Evolutionary conservation across 2,329 filamentous ascomycete genomes (phyloP).

Genomic region (Trichoderma koningiopsis): DNA sequence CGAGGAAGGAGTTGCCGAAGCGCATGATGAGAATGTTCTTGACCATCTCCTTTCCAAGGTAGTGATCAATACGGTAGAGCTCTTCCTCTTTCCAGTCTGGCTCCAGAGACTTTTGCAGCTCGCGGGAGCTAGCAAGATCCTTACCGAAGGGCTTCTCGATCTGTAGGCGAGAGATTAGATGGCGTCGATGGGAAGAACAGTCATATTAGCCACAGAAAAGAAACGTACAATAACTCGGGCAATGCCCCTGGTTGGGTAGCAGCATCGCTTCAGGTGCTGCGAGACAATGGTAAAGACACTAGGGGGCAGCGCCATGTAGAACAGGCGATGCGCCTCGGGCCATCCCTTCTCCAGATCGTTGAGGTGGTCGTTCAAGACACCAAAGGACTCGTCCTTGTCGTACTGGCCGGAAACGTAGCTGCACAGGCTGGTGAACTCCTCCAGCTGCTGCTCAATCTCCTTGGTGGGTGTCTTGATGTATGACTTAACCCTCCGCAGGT

Average conservation of each 20-base stretch:
- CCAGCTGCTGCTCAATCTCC: slow-evolving; percentile 92
- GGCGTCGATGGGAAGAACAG: slow-evolving; percentile 23
- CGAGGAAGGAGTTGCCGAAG: slow-evolving; percentile 98
- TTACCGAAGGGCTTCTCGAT: slow-evolving; percentile 99
- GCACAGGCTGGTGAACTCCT: slow-evolving; percentile 85
- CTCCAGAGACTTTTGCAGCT: slow-evolving; percentile 90
- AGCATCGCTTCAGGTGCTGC: slow-evolving; percentile 94
- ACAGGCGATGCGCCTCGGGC: slow-evolving; percentile 85
- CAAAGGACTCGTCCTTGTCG: slow-evolving; percentile 93
- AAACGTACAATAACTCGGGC: slow-evolving; percentile 84
- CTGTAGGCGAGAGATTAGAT: slow-evolving; percentile 47
- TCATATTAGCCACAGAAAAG: slow-evolving; percentile 5
- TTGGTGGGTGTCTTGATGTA: slow-evolving; percentile 99
- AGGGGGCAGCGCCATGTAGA: slow-evolving; percentile 98
- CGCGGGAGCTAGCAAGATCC: slow-evolving; percentile 89
- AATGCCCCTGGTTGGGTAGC: slow-evolving; percentile 89
- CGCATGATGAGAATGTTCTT: slow-evolving; percentile 98
- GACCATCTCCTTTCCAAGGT: slow-evolving; percentile 99
- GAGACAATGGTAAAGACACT: slow-evolving; percentile 98
- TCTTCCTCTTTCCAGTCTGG: slow-evolving; percentile 99
- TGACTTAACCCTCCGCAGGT: slow-evolving; percentile 88
- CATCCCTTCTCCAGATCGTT: slow-evolving; percentile 80
- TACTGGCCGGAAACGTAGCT: slow-evolving; percentile 97
- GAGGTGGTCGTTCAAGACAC: slow-evolving; percentile 81
- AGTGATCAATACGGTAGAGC: slow-evolving; percentile 98